Evolutionary conservation across 1,284 basidiomycete genomes (phyloP).

Genomic region (Leccinum pachyderme): DNA sequence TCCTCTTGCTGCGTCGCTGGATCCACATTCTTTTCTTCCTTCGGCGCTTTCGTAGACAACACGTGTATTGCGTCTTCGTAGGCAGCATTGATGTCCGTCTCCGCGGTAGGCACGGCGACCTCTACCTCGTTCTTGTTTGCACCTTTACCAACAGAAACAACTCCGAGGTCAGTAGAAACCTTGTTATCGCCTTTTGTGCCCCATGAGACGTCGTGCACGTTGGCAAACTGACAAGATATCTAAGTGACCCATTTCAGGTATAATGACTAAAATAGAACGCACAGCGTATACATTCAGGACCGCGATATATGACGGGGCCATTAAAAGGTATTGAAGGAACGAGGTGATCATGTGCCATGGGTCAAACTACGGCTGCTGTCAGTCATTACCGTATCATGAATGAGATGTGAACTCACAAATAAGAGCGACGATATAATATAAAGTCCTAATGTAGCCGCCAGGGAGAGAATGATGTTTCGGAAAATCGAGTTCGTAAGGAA

Average conservation of each 20-base stretch:
- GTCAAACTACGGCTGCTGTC: conserved; percentile 56
- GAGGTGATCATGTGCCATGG: conserved; percentile 94
- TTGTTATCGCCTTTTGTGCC: conserved; percentile 92
- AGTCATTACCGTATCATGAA: conserved; percentile 1
- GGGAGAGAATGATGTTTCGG: conserved; percentile 81
- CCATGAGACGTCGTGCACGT: conserved; percentile 89
- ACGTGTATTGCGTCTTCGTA: conserved; percentile 85
- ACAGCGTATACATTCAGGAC: conserved; percentile 89
- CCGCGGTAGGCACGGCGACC: conserved; percentile 74
- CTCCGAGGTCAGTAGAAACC: conserved; percentile 79
- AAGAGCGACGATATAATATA: conserved; percentile 80
- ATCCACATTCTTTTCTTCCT: conserved; percentile 62
- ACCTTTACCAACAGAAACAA: conserved; percentile 57
- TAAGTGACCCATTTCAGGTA: conserved; percentile 6
- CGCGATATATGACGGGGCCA: conserved; percentile 91
- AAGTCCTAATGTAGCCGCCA: conserved; percentile 83
- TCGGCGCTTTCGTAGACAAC: conserved; percentile 71
- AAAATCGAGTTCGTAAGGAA: conserved; percentile 80
- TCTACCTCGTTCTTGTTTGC: conserved; percentile 72
- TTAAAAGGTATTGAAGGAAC: conserved; percentile 90
- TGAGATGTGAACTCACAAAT: conserved; percentile 60
- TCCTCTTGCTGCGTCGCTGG: conserved; percentile 79
- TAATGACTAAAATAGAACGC: conserved; percentile 31
- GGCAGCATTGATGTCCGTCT: conserved; percentile 83
- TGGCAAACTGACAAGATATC: conserved; percentile 61